A percentile compares a stretch with the other conserved stretches of the same genome.
Evolutionary conservation across 129 eudicot species (phyloP).

Genomic region (Centaurea solstitialis): DNA sequence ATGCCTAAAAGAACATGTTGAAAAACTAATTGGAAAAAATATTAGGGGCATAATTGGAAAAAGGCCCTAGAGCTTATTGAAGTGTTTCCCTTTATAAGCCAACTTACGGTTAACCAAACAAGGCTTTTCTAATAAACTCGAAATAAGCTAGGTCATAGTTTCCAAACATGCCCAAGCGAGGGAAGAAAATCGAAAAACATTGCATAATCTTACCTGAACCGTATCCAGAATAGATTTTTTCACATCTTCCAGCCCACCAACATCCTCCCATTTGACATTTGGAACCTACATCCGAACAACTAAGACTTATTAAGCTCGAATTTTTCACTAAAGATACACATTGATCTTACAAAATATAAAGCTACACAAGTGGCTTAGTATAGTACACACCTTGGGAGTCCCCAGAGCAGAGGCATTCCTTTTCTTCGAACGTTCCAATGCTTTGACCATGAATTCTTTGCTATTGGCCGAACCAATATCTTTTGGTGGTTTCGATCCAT

Average conservation of each 20-base stretch:
- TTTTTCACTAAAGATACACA: neutral
- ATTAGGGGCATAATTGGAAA: neutral
- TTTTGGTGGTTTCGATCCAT: slow-evolving; percentile 27
- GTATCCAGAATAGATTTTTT: slow-evolving; percentile 95
- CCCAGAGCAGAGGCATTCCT: slow-evolving; percentile 91
- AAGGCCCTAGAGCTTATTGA: neutral
- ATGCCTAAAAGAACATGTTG: neutral
- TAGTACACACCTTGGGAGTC: slow-evolving; percentile 75
- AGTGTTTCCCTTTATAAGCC: neutral
- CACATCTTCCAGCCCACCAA: slow-evolving; percentile 99
- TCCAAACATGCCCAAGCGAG: neutral
- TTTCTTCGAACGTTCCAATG: slow-evolving; percentile 81
- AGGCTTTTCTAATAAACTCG: neutral
- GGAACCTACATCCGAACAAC: slow-evolving; percentile 63
- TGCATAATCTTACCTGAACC: slow-evolving; percentile 63
- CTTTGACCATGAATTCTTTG: slow-evolving; percentile 70
- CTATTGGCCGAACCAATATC: slow-evolving; percentile 20
- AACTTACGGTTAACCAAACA: neutral
- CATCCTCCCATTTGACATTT: slow-evolving; percentile 97
- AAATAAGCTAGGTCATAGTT: neutral
- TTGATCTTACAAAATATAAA: neutral
- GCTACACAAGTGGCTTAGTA: neutral
- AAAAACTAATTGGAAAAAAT: neutral
- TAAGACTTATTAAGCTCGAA: slow-evolving; percentile 2
- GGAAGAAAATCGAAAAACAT: neutral